phyloP scores from a whole-genome alignment of 208 protist genomes.

The Plasmodiophora brassicae region DNA sequence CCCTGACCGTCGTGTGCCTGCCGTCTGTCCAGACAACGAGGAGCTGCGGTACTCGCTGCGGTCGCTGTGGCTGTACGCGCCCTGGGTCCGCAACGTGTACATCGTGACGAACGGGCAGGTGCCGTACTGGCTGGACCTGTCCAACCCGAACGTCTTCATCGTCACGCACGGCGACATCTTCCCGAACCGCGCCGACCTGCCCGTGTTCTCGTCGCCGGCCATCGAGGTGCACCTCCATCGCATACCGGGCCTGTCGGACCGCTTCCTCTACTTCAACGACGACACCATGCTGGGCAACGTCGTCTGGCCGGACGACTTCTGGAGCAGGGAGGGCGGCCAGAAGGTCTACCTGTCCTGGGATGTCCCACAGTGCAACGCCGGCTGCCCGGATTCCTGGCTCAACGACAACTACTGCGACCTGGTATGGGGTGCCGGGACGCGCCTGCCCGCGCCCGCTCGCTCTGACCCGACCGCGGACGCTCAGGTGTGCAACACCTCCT shows the following conservation, averaged over 20 bases:
- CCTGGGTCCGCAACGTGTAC: constrained; percentile 83
- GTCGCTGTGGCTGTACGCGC: constrained; percentile 79
- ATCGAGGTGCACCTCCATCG: constrained; percentile 76
- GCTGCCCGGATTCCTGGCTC: constrained; percentile 66
- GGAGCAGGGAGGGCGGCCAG: constrained; percentile 60
- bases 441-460: no score
- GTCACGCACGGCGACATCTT: constrained; percentile 70
- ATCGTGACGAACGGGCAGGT: constrained; percentile 89
- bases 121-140: constrained; percentile 73
- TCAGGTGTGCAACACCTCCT: constrained; percentile 35
- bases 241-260: constrained; percentile 70
- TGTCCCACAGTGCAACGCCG: constrained; percentile 71
- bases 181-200: constrained; percentile 69
- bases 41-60: constrained; percentile 85
- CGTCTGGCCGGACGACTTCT: constrained; percentile 71
- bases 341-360: constrained; percentile 74
- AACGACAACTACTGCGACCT: constrained; percentile 47
- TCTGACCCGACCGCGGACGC: no score
- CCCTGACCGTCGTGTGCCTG: not conserved
- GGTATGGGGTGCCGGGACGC: no score
- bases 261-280: constrained; percentile 81
- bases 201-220: constrained; percentile 72
- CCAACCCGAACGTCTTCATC: constrained; percentile 50
- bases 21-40: constrained; percentile 70
- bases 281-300: constrained; percentile 72